Evolutionary conservation across 169 alveolate species (phyloP).

Genomic region (Cryptosporidium ryanae): DNA sequence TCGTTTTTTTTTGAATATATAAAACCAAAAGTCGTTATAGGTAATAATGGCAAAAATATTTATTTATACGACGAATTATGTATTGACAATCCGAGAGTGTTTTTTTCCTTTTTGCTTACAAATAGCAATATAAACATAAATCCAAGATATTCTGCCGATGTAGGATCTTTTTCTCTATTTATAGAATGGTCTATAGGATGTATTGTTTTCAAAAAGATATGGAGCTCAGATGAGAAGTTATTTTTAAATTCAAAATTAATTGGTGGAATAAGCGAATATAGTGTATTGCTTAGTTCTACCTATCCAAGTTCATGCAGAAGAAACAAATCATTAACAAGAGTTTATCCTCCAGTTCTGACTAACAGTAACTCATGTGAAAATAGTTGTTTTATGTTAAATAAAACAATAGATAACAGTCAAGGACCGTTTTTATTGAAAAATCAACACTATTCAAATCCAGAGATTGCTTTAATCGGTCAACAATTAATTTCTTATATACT

Average conservation of each 20-base stretch:
- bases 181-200: slow-evolving; percentile 69
- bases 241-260: slow-evolving; percentile 12
- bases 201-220: slow-evolving; percentile 28
- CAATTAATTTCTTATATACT: slow-evolving; percentile 50
- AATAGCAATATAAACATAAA: slow-evolving; percentile 40
- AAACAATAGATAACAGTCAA: background rate
- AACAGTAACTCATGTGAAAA: background rate
- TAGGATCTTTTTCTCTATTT: slow-evolving; percentile 48
- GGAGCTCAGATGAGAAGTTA: slow-evolving; percentile 59
- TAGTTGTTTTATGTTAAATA: background rate
- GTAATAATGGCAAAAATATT: background rate
- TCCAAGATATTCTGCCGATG: slow-evolving; percentile 44
- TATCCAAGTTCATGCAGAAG: slow-evolving; percentile 24
- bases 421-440: background rate
- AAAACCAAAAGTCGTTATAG: slow-evolving; percentile 9
- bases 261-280: slow-evolving; percentile 44
- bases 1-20: slow-evolving; percentile 32
- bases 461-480: slow-evolving; percentile 45
- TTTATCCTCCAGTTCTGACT: background rate
- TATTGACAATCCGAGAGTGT: slow-evolving; percentile 64
- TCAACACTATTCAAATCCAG: background rate
- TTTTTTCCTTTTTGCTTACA: slow-evolving; percentile 60
- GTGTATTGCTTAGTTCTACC: slow-evolving; percentile 6
- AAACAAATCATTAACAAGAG: slow-evolving; percentile 10
- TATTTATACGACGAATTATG: slow-evolving; percentile 8